These are phyloP conservation scores for Fusarium zealandicum DNA, from an alignment of 2,329 filamentous ascomycete species.

Conservation along the genomic window DNA sequence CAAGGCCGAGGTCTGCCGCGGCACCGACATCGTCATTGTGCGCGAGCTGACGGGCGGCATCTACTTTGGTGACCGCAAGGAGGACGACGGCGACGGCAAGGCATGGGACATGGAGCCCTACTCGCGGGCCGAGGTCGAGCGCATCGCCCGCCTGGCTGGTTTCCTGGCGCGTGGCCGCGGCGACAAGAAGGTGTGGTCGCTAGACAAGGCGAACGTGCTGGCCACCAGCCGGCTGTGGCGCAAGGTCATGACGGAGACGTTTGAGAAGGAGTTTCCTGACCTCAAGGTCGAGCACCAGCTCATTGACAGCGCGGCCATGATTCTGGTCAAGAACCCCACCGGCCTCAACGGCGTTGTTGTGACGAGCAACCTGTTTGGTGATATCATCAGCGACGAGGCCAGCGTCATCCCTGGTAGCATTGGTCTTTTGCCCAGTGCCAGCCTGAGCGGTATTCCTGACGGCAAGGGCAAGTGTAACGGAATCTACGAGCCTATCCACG, in stretches of 20 bases:
- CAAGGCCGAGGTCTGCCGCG: conserved; percentile 81
- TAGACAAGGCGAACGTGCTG: conserved; percentile 97
- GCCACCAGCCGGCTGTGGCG: conserved; percentile 91
- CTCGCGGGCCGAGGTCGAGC: conserved; percentile 83
- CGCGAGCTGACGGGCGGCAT: conserved; percentile 90
- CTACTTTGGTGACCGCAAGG: conserved; percentile 88
- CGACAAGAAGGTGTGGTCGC: conserved; percentile 75
- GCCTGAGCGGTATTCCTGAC: conserved; percentile 84
- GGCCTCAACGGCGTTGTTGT: conserved; percentile 89
- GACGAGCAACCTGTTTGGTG: conserved; percentile 93
- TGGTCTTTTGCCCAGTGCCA: conserved; percentile 87
- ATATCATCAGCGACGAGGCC: conserved; percentile 95
- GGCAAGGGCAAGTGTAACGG: conserved; percentile 86
- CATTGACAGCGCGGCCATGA: conserved; percentile 96
- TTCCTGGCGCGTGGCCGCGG: conserved; percentile 79
- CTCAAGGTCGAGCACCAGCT: conserved; percentile 86
- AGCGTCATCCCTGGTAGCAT: conserved; percentile 92
- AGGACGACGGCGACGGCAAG: conserved; percentile 69
- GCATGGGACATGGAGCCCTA: conserved; percentile 90
- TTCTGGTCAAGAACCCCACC: conserved; percentile 93
- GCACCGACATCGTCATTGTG: conserved; percentile 88
- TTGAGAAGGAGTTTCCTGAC: conserved; percentile 88
- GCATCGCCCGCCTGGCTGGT: conserved; percentile 82
- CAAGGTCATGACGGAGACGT: conserved; percentile 83
- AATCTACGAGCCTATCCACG: conserved; percentile 98